Evolutionary conservation across 305 asterid species (phyloP).

Genomic region (Lippia alba): DNA sequence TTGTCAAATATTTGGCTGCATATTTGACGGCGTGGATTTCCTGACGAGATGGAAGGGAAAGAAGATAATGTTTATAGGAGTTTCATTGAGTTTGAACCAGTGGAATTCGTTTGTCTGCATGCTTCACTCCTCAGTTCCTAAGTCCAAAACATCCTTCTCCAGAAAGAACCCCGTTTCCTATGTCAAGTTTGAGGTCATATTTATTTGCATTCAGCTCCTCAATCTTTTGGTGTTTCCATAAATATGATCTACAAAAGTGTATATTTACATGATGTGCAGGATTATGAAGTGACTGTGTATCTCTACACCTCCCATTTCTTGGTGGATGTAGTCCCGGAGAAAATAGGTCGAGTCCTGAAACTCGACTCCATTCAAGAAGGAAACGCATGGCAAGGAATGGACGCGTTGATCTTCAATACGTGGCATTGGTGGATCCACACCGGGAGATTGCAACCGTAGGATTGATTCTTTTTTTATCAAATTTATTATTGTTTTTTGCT

Average conservation of each 20-base stretch:
- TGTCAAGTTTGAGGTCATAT: slow-evolving; percentile 51
- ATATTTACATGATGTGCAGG: slow-evolving; percentile 34
- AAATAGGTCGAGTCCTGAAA: slow-evolving; percentile 49
- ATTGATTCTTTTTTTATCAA: background rate
- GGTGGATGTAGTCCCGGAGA: slow-evolving; percentile 52
- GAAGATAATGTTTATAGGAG: slow-evolving; percentile 75
- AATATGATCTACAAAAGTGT: background rate
- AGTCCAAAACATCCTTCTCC: slow-evolving; percentile 38
- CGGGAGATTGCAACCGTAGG: slow-evolving; percentile 48
- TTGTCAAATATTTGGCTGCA: slow-evolving; percentile 4
- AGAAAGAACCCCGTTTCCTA: slow-evolving; percentile 45
- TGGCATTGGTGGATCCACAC: slow-evolving; percentile 82
- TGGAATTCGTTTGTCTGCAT: slow-evolving; percentile 70
- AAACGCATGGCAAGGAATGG: slow-evolving; percentile 66
- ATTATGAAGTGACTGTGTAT: slow-evolving; percentile 44
- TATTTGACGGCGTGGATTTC: slow-evolving; percentile 59
- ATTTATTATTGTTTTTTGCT: background rate
- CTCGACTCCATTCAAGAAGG: slow-evolving; percentile 55
- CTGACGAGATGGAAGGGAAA: slow-evolving; percentile 64
- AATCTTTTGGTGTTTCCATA: too few species aligned
- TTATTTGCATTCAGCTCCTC: too few species aligned
- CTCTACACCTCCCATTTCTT: slow-evolving; percentile 52
- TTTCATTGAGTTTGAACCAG: slow-evolving; percentile 69
- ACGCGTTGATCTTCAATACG: slow-evolving; percentile 62
- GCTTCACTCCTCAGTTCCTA: slow-evolving; percentile 61